Conservation (phyloP, 2,329 filamentous ascomycete genomes). For the Coleophoma eucalyptorum region DNA sequence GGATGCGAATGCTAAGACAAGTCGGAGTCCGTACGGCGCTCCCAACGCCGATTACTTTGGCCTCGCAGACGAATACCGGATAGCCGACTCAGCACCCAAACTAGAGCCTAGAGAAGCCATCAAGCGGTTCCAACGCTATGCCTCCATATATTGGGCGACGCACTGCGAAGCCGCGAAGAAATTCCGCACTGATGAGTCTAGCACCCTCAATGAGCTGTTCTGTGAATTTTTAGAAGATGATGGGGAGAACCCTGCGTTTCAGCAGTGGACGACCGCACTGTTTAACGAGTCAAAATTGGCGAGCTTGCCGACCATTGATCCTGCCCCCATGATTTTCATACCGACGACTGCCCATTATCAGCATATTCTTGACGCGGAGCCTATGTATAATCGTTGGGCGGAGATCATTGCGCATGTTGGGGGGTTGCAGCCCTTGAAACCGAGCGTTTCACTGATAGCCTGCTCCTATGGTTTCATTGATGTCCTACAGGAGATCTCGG, state of each 20-base stretch:
- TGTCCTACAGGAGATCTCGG: constrained; percentile 8
- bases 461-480: constrained; percentile 8
- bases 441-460: constrained; percentile 5
- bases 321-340: constrained; percentile 5
- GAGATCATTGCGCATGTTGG: constrained; percentile 1
- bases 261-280: background rate
- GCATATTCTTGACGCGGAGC: constrained; percentile 3
- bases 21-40: constrained; percentile 43
- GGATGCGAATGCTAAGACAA: constrained; percentile 40
- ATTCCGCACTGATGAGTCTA: constrained; percentile 3
- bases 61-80: constrained; percentile 1
- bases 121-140: constrained; percentile 9
- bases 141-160: constrained; percentile 8
- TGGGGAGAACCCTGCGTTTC: constrained; percentile 1
- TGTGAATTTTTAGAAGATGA: constrained; percentile 5
- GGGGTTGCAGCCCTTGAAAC: background rate
- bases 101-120: constrained; percentile 4
- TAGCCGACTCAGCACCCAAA: background rate
- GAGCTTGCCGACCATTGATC: background rate
- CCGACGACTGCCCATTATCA: constrained; percentile 2
- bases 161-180: constrained; percentile 6
- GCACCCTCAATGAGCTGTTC: constrained; percentile 1
- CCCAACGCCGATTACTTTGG: constrained; percentile 46
- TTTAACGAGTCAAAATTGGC: constrained; percentile 5
- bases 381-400: constrained; percentile 3